Evolutionary conservation across 345 rosid species (phyloP).

Genomic region (Citrus sp.): DNA sequence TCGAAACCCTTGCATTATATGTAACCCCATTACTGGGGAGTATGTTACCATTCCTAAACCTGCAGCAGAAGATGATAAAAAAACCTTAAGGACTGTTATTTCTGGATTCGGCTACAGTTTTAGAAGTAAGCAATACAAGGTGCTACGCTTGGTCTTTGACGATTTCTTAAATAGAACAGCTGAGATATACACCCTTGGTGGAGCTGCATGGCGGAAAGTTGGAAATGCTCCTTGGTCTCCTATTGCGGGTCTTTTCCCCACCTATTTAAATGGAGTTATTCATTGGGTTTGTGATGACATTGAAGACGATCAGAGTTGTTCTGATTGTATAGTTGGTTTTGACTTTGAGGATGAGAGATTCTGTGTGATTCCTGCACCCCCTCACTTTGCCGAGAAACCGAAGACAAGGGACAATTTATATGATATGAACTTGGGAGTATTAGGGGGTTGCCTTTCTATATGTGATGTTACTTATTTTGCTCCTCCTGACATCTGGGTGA

Average conservation of each 20-base stretch:
- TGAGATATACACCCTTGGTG: slow-evolving; percentile 13
- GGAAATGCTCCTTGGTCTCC: slow-evolving; percentile 4
- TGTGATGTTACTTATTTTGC: neutral
- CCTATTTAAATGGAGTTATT: slow-evolving; percentile 21
- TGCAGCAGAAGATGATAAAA: neutral
- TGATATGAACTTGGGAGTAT: slow-evolving; percentile 12
- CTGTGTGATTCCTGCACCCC: slow-evolving; percentile 10
- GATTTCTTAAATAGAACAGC: neutral
- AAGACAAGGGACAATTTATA: neutral
- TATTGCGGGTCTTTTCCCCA: neutral
- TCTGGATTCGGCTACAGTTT: slow-evolving; percentile 17
- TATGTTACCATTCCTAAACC: slow-evolving; percentile 15
- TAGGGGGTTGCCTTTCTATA: slow-evolving; percentile 19
- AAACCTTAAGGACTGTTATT: neutral
- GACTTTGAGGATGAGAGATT: slow-evolving; percentile 18
- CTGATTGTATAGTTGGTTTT: slow-evolving; percentile 9
- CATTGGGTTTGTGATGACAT: slow-evolving; percentile 17
- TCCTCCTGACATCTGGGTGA: slow-evolving; percentile 13
- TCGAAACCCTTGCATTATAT: slow-evolving; percentile 15
- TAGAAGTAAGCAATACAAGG: slow-evolving; percentile 15
- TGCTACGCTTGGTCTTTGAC: neutral
- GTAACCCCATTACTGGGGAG: slow-evolving; percentile 24
- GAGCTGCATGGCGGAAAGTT: slow-evolving; percentile 9
- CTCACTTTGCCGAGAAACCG: neutral
- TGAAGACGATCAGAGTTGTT: neutral